Conservation (phyloP, 2,329 filamentous ascomycete species). For the Fusarium verrucosum region DNA sequence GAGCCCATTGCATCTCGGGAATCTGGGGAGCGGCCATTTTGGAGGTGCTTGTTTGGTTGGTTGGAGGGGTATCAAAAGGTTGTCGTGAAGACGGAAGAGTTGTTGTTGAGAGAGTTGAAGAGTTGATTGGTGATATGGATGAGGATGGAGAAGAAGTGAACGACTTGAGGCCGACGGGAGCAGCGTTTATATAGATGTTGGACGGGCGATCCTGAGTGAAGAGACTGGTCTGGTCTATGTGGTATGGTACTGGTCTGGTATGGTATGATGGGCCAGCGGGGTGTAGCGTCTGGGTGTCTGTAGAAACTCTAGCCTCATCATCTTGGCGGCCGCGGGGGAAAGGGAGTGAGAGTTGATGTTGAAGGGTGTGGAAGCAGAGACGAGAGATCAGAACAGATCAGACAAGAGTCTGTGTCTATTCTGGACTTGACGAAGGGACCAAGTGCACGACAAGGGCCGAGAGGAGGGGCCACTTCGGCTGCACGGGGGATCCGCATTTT, state of each 20-base stretch:
- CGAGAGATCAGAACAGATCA: constrained; percentile 27
- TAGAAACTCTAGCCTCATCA: constrained; percentile 40
- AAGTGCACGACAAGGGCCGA: constrained; percentile 15
- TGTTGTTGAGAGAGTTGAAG: constrained; percentile 34
- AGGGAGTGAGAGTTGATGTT: constrained; percentile 30
- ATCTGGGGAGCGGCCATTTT: constrained; percentile 58
- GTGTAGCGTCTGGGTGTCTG: constrained; percentile 24
- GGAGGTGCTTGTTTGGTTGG: constrained; percentile 23
- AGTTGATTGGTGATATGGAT: constrained; percentile 43
- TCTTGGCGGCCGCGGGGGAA: constrained; percentile 41
- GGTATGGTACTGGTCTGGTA: constrained; percentile 19
- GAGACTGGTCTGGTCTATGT: constrained; percentile 14
- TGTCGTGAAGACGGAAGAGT: constrained; percentile 36
- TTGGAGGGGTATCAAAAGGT: constrained; percentile 35
- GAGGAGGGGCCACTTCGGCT: constrained; percentile 41
- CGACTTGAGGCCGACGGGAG: constrained; percentile 34
- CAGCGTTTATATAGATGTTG: constrained; percentile 45
- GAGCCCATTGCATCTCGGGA: constrained; percentile 88
- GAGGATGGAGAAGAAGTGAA: constrained; percentile 42
- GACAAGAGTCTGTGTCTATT: constrained; percentile 19
- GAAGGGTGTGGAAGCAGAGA: constrained; percentile 30
- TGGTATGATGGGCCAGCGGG: constrained; percentile 42
- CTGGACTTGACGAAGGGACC: constrained; percentile 11
- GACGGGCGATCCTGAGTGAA: constrained; percentile 33
- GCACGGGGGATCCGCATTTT: constrained; percentile 44